Evolutionary conservation across 169 alveolate species (phyloP).

Genomic region (Neospora caninum): DNA sequence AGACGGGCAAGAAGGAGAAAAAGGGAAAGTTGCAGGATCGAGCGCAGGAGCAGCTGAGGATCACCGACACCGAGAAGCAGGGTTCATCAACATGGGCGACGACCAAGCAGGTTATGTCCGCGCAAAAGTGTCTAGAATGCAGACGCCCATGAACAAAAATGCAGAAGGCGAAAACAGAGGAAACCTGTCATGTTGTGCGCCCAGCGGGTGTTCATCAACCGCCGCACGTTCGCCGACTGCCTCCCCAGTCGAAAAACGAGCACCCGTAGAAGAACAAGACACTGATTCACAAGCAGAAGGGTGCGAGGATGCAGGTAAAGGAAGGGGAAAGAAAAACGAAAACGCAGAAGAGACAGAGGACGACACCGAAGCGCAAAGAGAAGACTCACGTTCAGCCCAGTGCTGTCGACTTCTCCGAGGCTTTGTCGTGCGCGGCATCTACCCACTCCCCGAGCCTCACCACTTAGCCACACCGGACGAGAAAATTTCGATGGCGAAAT

Average conservation of each 20-base stretch:
- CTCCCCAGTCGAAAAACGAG: neutral
- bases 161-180: too few relatives aligned
- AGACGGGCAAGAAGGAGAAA: neutral
- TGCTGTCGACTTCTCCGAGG: constrained; percentile 1
- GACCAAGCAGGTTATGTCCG: too few relatives aligned
- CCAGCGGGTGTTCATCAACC: neutral
- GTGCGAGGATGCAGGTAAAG: neutral
- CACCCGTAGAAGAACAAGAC: neutral
- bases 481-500: neutral
- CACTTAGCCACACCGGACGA: neutral
- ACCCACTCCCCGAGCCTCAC: neutral
- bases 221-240: neutral
- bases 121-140: too few relatives aligned
- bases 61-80: neutral
- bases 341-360: neutral
- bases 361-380: neutral
- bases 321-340: neutral
- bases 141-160: too few relatives aligned
- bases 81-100: too few relatives aligned
- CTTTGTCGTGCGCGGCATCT: neutral
- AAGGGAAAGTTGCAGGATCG: neutral
- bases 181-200: neutral
- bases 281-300: neutral
- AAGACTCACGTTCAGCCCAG: neutral
- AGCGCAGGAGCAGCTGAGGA: neutral